Percentiles rank a stretch among this genome's conserved stretches.
Conservation (phyloP, 2,329 filamentous ascomycete genomes). For the Aspergillus unguis region DNA sequence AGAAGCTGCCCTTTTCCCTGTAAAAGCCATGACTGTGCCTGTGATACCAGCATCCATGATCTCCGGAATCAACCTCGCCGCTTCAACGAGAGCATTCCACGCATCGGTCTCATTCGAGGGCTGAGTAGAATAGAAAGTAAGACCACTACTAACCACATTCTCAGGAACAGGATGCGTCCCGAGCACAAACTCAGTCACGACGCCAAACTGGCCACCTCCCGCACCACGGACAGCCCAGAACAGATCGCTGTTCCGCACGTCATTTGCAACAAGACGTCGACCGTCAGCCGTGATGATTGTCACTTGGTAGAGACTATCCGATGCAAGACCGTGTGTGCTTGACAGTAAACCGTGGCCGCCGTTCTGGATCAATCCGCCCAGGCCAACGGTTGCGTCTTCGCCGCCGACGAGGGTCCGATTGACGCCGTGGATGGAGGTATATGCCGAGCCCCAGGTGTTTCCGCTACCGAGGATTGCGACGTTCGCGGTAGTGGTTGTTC, state of each 20-base stretch:
- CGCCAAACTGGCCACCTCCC: conserved; percentile 32
- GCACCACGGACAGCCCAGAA: conserved; percentile 53
- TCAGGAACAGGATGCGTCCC: conserved; percentile 15
- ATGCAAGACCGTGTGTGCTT: conserved; percentile 23
- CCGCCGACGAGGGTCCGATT: conserved; percentile 48
- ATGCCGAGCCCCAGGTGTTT: conserved; percentile 16
- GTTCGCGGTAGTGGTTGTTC: conserved; percentile 11
- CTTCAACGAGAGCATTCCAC: conserved; percentile 28
- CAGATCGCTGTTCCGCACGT: conserved; percentile 44
- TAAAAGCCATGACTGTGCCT: conserved; percentile 6
- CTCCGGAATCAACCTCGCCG: conserved; percentile 20
- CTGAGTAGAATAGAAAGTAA: conserved; percentile 15
- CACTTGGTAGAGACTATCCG: conserved; percentile 26
- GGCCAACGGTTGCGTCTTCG: conserved; percentile 54
- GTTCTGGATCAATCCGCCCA: conserved; percentile 29
- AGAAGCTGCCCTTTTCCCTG: not conserved
- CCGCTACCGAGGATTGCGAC: conserved; percentile 19
- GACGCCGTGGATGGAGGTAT: conserved; percentile 19
- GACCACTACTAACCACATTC: conserved; percentile 16
- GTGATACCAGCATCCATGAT: conserved; percentile 17
- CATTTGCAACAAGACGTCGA: conserved; percentile 34
- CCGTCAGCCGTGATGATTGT: conserved; percentile 26
- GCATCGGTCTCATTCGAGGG: conserved; percentile 13
- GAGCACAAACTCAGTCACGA: conserved; percentile 23
- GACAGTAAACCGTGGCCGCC: conserved; percentile 29